phyloP scores from a whole-genome alignment of 1,284 basidiomycete species.

The Irpex rosettiformis region DNA sequence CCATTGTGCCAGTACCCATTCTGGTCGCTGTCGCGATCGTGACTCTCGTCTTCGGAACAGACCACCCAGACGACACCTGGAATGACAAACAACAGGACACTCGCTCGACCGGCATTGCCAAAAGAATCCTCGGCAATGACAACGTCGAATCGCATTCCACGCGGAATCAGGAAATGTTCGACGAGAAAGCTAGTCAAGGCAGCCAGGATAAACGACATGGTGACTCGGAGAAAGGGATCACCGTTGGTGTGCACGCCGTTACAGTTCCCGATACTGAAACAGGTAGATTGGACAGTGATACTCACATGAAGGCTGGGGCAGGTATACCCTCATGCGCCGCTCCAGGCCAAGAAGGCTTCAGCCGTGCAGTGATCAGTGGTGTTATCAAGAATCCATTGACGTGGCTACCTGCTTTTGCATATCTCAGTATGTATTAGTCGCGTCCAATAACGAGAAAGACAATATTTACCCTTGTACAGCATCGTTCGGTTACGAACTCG shows the following conservation, averaged over 20 bases:
- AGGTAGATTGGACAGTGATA: background rate
- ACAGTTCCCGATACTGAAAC: background rate
- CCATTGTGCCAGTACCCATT: constrained; percentile 55
- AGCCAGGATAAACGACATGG: background rate
- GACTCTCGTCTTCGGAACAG: constrained; percentile 50
- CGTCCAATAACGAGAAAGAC: background rate
- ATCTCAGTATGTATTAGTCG: constrained; percentile 17
- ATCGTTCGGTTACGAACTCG: constrained; percentile 59
- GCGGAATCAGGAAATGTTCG: background rate
- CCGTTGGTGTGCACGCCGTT: background rate
- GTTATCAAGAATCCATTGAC: constrained; percentile 48
- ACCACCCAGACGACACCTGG: constrained; percentile 59
- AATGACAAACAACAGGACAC: constrained; percentile 40
- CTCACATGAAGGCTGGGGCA: background rate
- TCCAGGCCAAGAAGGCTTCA: no score
- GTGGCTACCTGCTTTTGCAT: constrained; percentile 53
- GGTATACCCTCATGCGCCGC: no score
- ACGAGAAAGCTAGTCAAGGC: background rate
- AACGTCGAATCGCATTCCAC: background rate
- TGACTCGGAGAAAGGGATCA: background rate
- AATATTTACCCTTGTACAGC: constrained; percentile 20
- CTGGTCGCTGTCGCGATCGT: constrained; percentile 43
- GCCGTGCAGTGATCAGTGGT: background rate
- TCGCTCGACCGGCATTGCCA: background rate
- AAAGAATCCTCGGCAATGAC: background rate